These are phyloP conservation scores for Helichrysum umbraculigerum DNA, from an alignment of 129 eudicot genomes.

Conservation along the genomic window DNA sequence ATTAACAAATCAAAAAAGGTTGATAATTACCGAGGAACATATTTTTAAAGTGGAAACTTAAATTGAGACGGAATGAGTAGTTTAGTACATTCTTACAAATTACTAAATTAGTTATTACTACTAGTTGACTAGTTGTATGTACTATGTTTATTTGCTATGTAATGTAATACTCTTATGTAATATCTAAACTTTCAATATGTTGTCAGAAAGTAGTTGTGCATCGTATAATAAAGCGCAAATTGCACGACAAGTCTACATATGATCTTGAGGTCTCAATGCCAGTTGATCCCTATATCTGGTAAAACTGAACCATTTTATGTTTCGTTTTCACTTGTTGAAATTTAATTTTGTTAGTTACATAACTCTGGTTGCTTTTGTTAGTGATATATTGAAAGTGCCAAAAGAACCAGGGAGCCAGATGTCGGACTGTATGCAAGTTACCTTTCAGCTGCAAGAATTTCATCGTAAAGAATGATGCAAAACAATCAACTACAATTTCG, in stretches of 20 bases:
- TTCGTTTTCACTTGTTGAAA: neutral
- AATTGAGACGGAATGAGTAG: too few species aligned
- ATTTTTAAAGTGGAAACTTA: too few species aligned
- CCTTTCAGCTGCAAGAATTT: constrained; percentile 42
- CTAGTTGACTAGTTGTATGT: too few species aligned
- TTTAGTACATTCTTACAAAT: too few species aligned
- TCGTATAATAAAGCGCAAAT: constrained; percentile 44
- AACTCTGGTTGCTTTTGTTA: constrained; percentile 20
- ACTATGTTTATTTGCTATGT: too few species aligned
- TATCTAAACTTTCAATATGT: neutral
- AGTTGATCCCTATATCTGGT: constrained; percentile 57
- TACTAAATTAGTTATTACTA: too few species aligned
- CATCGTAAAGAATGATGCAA: neutral
- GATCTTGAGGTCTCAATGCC: constrained; percentile 84
- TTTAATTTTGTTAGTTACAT: neutral
- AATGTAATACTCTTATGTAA: neutral
- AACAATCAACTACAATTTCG: neutral
- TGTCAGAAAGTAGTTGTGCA: constrained; percentile 59
- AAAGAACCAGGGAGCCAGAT: constrained; percentile 60
- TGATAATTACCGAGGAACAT: too few species aligned
- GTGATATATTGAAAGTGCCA: constrained; percentile 62
- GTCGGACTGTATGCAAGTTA: constrained; percentile 41
- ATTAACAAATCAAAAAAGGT: too few species aligned
- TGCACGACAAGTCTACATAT: constrained; percentile 51
- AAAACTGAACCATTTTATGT: neutral